These are phyloP conservation scores for Capsella bursapastoris DNA, from an alignment of 345 rosid genomes.

Conservation along the genomic window DNA sequence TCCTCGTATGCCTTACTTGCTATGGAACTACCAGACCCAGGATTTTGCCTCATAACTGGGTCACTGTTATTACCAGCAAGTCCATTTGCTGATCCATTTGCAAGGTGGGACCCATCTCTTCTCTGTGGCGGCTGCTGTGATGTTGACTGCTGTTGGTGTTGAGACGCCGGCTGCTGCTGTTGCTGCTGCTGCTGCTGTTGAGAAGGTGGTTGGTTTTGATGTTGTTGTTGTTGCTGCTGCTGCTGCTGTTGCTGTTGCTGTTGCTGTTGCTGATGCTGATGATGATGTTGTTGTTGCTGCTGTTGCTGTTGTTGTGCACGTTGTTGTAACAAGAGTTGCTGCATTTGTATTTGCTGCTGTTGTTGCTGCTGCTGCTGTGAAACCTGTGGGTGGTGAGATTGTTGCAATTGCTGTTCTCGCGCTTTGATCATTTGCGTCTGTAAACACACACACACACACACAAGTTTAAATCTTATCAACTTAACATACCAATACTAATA, in stretches of 20 bases:
- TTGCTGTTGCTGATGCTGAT: slow-evolving; percentile 47
- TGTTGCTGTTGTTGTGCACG: slow-evolving; percentile 45
- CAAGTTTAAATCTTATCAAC: not conserved
- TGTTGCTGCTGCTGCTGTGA: slow-evolving; percentile 71
- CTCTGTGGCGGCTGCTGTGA: slow-evolving; percentile 74
- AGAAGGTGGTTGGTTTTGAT: slow-evolving; percentile 55
- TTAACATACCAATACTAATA: not conserved
- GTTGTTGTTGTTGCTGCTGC: slow-evolving; percentile 52
- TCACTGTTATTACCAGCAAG: slow-evolving; percentile 72
- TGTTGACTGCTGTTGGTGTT: slow-evolving; percentile 60
- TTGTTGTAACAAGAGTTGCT: slow-evolving; percentile 50
- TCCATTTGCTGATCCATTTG: slow-evolving; percentile 83
- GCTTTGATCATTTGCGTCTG: slow-evolving; percentile 79
- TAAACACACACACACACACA: not conserved
- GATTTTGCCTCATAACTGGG: slow-evolving; percentile 72
- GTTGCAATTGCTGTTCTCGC: slow-evolving; percentile 67
- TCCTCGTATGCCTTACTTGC: slow-evolving; percentile 94
- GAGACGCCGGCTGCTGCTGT: slow-evolving; percentile 53
- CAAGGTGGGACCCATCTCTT: slow-evolving; percentile 77
- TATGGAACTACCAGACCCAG: slow-evolving; percentile 83
- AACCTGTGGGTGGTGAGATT: slow-evolving; percentile 56
- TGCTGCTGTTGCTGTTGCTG: slow-evolving; percentile 48
- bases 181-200: slow-evolving; percentile 55
- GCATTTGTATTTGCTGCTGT: slow-evolving; percentile 52
- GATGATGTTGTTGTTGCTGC: slow-evolving; percentile 55